Evolutionary conservation across 2,329 filamentous ascomycete genomes (phyloP).

Genomic region (Rutstroemia sp.): DNA sequence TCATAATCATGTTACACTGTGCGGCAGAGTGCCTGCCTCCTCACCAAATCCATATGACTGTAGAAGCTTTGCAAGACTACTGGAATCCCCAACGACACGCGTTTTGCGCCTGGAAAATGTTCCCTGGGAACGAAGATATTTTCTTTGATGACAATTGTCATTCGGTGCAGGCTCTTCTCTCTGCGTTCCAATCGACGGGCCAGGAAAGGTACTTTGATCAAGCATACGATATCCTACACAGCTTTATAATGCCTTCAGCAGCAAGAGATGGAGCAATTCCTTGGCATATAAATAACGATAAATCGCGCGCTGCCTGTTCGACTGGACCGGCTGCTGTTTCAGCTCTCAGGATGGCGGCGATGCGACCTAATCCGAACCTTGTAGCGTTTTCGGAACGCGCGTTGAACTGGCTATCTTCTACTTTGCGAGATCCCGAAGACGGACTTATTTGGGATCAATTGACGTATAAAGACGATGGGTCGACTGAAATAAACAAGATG

Average conservation of each 20-base stretch:
- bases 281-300: constrained; percentile 17
- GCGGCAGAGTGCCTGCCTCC: constrained; percentile 13
- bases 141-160: constrained; percentile 9
- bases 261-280: constrained; percentile 14
- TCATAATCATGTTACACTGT: constrained; percentile 17
- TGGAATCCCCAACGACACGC: constrained; percentile 16
- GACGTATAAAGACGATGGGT: constrained; percentile 11
- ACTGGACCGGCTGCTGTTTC: constrained; percentile 17
- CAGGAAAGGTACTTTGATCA: constrained; percentile 11
- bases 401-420: constrained; percentile 9
- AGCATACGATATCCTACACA: constrained; percentile 11
- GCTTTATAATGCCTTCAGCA: constrained; percentile 15
- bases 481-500: constrained; percentile 13
- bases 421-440: constrained; percentile 15
- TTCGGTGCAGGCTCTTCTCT: constrained; percentile 16
- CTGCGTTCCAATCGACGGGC: constrained; percentile 11
- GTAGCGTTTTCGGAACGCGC: constrained; percentile 11
- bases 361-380: constrained; percentile 7
- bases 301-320: constrained; percentile 14
- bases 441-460: constrained; percentile 19
- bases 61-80: constrained; percentile 12
- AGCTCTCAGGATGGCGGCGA: constrained; percentile 14
- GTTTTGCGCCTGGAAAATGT: constrained; percentile 22
- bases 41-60: neutral
- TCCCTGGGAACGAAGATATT: constrained; percentile 14